phyloP scores from a whole-genome alignment of 495 filamentous ascomycete genomes.

The Penicillium lagena region DNA sequence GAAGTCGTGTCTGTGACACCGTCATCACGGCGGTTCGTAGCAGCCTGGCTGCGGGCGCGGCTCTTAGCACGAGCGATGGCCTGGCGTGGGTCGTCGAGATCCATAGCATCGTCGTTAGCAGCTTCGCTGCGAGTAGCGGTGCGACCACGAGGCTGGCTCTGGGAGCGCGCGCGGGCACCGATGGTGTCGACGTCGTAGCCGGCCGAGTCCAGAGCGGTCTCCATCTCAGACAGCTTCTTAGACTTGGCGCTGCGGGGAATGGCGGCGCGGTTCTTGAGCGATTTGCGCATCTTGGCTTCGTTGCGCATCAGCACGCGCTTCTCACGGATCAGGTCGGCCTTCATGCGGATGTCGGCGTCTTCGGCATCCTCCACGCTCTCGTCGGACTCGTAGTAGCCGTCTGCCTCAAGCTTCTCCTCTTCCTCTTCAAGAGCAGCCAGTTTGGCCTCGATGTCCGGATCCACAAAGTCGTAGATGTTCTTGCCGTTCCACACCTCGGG shows the following conservation, averaged over 20 bases:
- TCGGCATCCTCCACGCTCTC: constrained; percentile 71
- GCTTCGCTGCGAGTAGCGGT: constrained; percentile 45
- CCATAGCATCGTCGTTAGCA: constrained; percentile 72
- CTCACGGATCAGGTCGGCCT: constrained; percentile 92
- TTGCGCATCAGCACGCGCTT: constrained; percentile 84
- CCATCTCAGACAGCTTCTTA: constrained; percentile 78
- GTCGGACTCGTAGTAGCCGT: constrained; percentile 72
- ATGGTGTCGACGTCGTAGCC: constrained; percentile 78
- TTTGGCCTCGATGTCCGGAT: constrained; percentile 92
- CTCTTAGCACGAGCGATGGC: constrained; percentile 70
- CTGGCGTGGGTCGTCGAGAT: constrained; percentile 63
- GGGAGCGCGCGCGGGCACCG: constrained; percentile 61
- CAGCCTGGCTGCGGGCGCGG: constrained; percentile 66
- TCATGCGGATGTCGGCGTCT: constrained; percentile 77
- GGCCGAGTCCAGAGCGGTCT: constrained; percentile 72
- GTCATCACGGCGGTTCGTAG: constrained; percentile 75
- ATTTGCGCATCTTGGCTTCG: constrained; percentile 86
- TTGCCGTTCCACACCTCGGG: constrained; percentile 89
- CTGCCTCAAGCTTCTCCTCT: constrained; percentile 80
- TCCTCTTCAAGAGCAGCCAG: constrained; percentile 88
- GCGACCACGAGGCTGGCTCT: constrained; percentile 61
- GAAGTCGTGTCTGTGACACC: constrained; percentile 49
- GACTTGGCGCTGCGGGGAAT: constrained; percentile 72
- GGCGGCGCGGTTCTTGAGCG: constrained; percentile 88
- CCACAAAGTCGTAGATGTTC: constrained; percentile 95